Percentiles rank a stretch among this genome's conserved stretches.
These are phyloP conservation scores for Nothopassalora personata DNA, from an alignment of 2,329 filamentous ascomycete genomes.

Conservation along the genomic window DNA sequence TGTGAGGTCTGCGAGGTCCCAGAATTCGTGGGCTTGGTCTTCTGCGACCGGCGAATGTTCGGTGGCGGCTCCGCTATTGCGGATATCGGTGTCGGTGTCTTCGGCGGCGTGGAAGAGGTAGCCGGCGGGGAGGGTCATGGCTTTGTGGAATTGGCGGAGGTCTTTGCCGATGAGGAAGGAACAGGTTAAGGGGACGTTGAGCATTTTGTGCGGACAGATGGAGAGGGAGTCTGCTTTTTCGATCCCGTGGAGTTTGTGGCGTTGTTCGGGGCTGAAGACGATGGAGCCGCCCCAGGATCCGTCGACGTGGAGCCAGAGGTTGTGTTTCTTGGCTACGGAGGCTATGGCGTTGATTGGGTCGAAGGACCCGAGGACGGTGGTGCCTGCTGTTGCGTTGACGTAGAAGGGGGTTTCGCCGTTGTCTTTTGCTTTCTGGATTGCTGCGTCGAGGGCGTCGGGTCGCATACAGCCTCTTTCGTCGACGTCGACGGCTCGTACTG, in stretches of 20 bases:
- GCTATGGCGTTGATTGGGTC: constrained; percentile 74
- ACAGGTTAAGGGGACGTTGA: constrained; percentile 84
- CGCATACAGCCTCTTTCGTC: constrained; percentile 69
- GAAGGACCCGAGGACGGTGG: constrained; percentile 85
- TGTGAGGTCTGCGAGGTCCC: constrained; percentile 87
- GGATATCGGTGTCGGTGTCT: constrained; percentile 15
- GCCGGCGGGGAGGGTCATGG: constrained; percentile 80
- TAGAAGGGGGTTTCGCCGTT: constrained; percentile 81
- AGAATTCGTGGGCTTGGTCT: constrained; percentile 43
- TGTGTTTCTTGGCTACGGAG: constrained; percentile 64
- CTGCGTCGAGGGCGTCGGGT: constrained; percentile 56
- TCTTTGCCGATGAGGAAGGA: constrained; percentile 80
- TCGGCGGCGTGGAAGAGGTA: constrained; percentile 51
- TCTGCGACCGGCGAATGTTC: not conserved
- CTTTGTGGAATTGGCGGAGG: constrained; percentile 67
- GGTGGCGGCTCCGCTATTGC: constrained; percentile 33
- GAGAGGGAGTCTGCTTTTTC: constrained; percentile 76
- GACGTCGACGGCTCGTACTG: constrained; percentile 69
- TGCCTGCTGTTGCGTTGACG: constrained; percentile 92
- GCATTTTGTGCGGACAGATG: constrained; percentile 96
- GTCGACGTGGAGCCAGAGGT: constrained; percentile 90
- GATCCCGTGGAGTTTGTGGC: constrained; percentile 63
- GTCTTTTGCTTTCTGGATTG: constrained; percentile 56
- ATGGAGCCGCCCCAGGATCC: constrained; percentile 85
- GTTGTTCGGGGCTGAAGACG: constrained; percentile 62